Base-by-base conservation (phyloP, 208 protist species). In the Endotrypanum monterogeii region DNA sequence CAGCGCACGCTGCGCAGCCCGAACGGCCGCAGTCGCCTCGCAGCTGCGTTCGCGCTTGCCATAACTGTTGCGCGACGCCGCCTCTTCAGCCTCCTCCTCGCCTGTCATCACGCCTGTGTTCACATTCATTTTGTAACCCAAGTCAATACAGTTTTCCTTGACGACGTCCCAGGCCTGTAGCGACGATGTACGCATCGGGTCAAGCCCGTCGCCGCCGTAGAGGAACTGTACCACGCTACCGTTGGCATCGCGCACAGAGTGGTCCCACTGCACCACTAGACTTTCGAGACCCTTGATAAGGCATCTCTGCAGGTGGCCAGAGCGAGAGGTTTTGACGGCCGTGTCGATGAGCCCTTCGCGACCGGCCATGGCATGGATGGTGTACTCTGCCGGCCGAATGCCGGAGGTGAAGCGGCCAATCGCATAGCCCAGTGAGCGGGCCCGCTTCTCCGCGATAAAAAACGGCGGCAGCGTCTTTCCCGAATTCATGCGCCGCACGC, bases 321-420 rank as follows among this genome's bases (percentile, higher is more conserved):
- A 99, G 78, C 95, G 97, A 11, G 97, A 94, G 32, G 99, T 99
- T 85, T 99, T 99, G 28, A 99, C 98, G 35, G 99, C 99, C 25
- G 99, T 99, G 90, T 99, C 99, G 77, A 99, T 99, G 6, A 99
- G 89, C 71, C 99, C 99, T 84, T 99, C 99, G 66, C 99, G 92
- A 67, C 99, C 99, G 32, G 99, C 99, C 98, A 99, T 99, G 84
- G 98, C 98, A 89, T 99, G 99, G 87, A 99, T 99, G 55, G 98
- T 99, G 86, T 99, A 99, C 84, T 99, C 97, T 58, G 98, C 94
- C 37, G 99, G 99, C 5, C 95, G 91, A n/a, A 99, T 97, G 67
- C 99, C 99, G 12, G 98, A 99, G n/a, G 99, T 91, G 82, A 99
- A 99, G 62, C 99, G 82, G 32, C 94, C 95, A 57, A 94, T 90